Percentiles rank a stretch among this genome's conserved stretches.
Evolutionary conservation across 2,329 filamentous ascomycete species (phyloP).

Genomic region (Paraconiothyrium sp.): DNA sequence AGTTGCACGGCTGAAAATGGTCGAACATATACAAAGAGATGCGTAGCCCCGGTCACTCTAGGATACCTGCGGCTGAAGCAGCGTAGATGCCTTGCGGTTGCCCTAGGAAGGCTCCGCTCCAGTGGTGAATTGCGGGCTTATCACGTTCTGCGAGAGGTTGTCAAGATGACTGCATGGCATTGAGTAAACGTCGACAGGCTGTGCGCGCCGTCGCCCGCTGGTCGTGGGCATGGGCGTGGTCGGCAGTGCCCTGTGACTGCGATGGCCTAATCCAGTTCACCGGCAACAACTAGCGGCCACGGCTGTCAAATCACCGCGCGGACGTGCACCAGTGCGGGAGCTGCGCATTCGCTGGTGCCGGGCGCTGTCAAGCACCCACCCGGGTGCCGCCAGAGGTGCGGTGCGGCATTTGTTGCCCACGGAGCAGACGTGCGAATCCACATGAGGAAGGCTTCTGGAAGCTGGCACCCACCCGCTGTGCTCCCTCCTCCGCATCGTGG

Average conservation of each 20-base stretch:
- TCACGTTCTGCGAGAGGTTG: slow-evolving; percentile 22
- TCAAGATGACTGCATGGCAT: slow-evolving; percentile 24
- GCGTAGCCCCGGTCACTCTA: slow-evolving; percentile 1
- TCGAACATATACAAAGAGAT: slow-evolving; percentile 21
- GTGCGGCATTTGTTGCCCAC: slow-evolving; percentile 18
- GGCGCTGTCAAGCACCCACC: background rate
- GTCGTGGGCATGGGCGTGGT: slow-evolving; percentile 12
- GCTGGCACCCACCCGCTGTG: slow-evolving; percentile 13
- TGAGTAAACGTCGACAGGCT: slow-evolving; percentile 22
- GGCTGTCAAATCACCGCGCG: slow-evolving; percentile 1
- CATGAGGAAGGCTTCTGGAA: slow-evolving; percentile 30
- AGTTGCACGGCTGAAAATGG: slow-evolving; percentile 17
- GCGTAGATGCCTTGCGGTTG: slow-evolving; percentile 25
- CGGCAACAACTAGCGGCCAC: slow-evolving; percentile 1
- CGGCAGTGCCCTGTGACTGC: slow-evolving; percentile 9
- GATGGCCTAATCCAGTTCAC: slow-evolving; percentile 12
- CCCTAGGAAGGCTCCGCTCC: slow-evolving; percentile 7
- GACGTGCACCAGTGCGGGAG: background rate
- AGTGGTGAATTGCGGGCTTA: slow-evolving; percentile 25
- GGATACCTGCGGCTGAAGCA: slow-evolving; percentile 25
- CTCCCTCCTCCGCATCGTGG: slow-evolving; percentile 7
- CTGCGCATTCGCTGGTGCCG: background rate
- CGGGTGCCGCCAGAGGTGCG: slow-evolving; percentile 5
- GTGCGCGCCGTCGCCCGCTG: slow-evolving; percentile 20
- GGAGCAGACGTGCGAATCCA: background rate